Evolutionary conservation across 139 green algal species (phyloP).

Genomic region (Spirogloea muscicola): DNA sequence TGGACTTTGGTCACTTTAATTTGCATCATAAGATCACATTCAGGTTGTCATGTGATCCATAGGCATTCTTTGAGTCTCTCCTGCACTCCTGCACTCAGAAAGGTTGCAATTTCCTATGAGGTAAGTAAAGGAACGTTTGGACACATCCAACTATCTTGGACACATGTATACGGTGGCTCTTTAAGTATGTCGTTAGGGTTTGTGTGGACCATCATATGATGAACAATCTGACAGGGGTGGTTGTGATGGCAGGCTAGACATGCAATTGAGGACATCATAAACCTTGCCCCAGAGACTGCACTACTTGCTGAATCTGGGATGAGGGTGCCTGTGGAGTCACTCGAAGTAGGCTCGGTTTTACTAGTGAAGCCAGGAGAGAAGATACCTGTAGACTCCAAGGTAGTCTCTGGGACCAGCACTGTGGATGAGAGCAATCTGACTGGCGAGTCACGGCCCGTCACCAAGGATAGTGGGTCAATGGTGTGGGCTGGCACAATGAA

Average conservation of each 20-base stretch:
- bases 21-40: no score
- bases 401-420: conserved; percentile 55
- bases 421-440: conserved; percentile 78
- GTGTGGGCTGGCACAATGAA: conserved; percentile 61
- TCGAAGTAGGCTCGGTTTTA: conserved; percentile 3
- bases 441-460: conserved; percentile 60
- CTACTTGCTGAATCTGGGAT: conserved; percentile 8
- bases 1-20: no score
- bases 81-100: no score
- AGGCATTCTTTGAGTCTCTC: no score
- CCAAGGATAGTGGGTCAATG: conserved; percentile 50
- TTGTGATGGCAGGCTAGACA: conserved; percentile 19
- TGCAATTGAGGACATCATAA: conserved; percentile 6
- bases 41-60: no score
- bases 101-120: no score
- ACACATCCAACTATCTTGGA: no score
- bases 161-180: no score
- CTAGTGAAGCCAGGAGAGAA: conserved; percentile 58
- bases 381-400: conserved; percentile 68
- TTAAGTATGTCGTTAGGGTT: no score
- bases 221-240: no score
- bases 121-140: no score
- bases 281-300: conserved; percentile 5
- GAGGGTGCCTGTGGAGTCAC: conserved; percentile 13
- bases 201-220: no score